Conservation (phyloP, 2,329 filamentous ascomycete species). For the Clonostachys byssicola region DNA sequence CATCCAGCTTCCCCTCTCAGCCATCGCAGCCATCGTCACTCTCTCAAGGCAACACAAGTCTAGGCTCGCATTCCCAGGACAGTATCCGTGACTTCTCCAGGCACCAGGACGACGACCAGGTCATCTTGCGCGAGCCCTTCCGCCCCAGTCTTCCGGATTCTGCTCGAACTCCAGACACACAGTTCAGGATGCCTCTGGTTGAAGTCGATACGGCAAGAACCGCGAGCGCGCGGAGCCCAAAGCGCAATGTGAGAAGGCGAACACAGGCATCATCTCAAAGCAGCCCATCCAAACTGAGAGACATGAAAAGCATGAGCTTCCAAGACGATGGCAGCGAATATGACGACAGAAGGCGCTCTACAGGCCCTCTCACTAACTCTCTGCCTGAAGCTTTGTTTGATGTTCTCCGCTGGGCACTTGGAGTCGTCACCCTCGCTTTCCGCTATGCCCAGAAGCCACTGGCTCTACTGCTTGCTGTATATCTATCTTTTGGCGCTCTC, state of each 20-base stretch:
- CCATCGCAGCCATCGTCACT: constrained; percentile 35
- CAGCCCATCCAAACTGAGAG: background rate
- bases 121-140: constrained; percentile 51
- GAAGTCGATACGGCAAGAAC: constrained; percentile 20
- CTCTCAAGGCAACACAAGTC: constrained; percentile 32
- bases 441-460: constrained; percentile 61
- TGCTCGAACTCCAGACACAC: constrained; percentile 34
- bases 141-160: constrained; percentile 29
- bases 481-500: constrained; percentile 53
- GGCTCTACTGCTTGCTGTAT: constrained; percentile 55
- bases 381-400: constrained; percentile 31
- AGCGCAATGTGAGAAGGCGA: background rate
- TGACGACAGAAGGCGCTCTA: constrained; percentile 3
- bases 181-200: constrained; percentile 49
- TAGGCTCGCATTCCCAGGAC: constrained; percentile 41
- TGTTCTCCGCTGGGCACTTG: constrained; percentile 42
- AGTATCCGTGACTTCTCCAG: constrained; percentile 49
- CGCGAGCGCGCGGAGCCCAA: background rate
- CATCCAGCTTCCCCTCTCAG: constrained; percentile 38
- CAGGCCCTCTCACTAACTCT: constrained; percentile 21
- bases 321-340: constrained; percentile 8
- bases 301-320: constrained; percentile 11
- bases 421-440: constrained; percentile 55
- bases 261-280: background rate
- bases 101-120: constrained; percentile 49